Evolutionary conservation across 2,329 filamentous ascomycete species (phyloP).

Genomic region (Lecanosticta acicola): DNA sequence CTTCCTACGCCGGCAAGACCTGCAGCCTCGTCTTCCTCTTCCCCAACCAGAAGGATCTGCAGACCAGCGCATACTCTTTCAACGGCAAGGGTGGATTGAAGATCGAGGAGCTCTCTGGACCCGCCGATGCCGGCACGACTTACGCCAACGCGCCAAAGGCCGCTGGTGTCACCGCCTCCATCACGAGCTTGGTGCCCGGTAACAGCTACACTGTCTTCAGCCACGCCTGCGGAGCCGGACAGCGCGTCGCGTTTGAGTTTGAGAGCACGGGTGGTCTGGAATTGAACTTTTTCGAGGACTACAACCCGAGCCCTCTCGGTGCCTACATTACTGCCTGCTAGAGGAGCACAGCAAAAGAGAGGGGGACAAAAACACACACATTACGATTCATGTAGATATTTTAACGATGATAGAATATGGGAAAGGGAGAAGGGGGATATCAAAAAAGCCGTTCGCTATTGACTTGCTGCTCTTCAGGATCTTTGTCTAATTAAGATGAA

Average conservation of each 20-base stretch:
- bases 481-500: too few species aligned
- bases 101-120: conserved; percentile 37
- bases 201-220: conserved; percentile 15
- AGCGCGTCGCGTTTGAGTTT: conserved; percentile 11
- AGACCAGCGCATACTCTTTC: conserved; percentile 54
- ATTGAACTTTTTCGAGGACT: conserved; percentile 14
- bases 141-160: conserved; percentile 38
- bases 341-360: too few species aligned
- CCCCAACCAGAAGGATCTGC: conserved; percentile 51
- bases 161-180: conserved; percentile 1
- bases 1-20: conserved; percentile 48
- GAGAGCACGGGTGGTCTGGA: conserved; percentile 11
- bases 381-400: not conserved
- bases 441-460: too few species aligned
- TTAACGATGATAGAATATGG: not conserved
- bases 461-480: too few species aligned
- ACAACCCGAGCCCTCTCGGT: conserved; percentile 22
- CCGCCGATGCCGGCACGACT: conserved; percentile 47
- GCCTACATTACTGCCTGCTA: conserved; percentile 27
- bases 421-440: too few species aligned
- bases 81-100: conserved; percentile 18
- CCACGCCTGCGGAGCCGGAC: conserved; percentile 11
- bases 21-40: conserved; percentile 64
- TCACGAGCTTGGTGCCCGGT: conserved; percentile 7
- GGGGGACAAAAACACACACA: not conserved